Base-by-base conservation (phyloP, 805 yeast genomes). In the Scheffersomyces stipitis region DNA sequence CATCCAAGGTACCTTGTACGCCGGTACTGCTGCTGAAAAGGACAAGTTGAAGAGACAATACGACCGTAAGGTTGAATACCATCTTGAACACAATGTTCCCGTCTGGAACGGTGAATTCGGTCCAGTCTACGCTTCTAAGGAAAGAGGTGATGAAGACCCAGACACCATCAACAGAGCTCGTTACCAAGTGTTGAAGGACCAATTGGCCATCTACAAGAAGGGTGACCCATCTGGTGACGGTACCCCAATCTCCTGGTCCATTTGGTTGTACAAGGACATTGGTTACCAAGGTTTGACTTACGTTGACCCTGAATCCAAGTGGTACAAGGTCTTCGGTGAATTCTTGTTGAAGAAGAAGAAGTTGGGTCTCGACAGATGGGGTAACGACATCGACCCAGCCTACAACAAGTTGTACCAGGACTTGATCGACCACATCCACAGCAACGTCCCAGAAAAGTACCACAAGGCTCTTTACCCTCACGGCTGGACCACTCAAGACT, bases 101-200 rank as follows among this genome's bases (percentile, higher is more conserved):
- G 76, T 73, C 14, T 74, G 79, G 79, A 71, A 72, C 49, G 78
- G 78, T 20, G 75, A 74, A 51, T 71, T 73, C 50, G 76, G 79
- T 23, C 76, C 78, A 6, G 76, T 74, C 24, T 71, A 71, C 47
- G 68, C 74, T 13, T 59, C 72, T 9, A 52, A 62, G 17, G 58
- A 52, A 17, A 57, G 78, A 37, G 75, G 75, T 15, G 75, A 71
- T 45, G 34, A 40, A 1, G 56, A 69, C 37, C 56, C 61, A 4
- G 72, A 60, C 9, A 46, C 45, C 18, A 66, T 60, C 33, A 74
- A 74, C 47, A 42, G 36, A 12, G 54, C 64, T 9, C 62, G 79
- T 26, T 71, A 69, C 49, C 45, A 59, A 15, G 65, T 73, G 18
- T 60, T 74, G 46, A 62, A 63, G 37, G 75, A 72, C 43, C 78